These are phyloP conservation scores for Botrytis galanthina DNA, from an alignment of 2,329 filamentous ascomycete species.

Conservation along the genomic window DNA sequence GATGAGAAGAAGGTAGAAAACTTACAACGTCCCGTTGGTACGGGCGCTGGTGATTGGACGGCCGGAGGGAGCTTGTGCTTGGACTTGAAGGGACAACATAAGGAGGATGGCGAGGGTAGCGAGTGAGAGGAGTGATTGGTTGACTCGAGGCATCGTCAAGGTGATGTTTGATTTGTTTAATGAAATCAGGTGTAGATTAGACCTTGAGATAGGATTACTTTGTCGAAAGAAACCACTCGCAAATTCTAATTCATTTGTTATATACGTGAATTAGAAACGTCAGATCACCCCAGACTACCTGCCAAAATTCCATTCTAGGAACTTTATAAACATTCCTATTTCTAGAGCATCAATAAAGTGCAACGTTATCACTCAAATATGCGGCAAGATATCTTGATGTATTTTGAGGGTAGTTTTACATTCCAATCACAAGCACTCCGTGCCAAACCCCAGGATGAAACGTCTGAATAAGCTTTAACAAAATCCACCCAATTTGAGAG, in stretches of 20 bases:
- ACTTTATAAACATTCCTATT: neutral
- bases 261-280: neutral
- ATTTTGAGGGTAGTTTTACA: neutral
- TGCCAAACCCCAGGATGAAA: neutral
- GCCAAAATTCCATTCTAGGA: neutral
- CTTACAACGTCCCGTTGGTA: slow-evolving; percentile 15
- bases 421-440: slow-evolving; percentile 9
- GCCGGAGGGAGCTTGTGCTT: slow-evolving; percentile 3
- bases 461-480: neutral
- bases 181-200: neutral
- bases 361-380: neutral
- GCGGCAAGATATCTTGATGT: slow-evolving; percentile 1
- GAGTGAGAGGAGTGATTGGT: neutral
- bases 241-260: neutral
- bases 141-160: neutral
- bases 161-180: neutral
- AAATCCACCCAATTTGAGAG: neutral
- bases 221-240: neutral
- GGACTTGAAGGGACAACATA: neutral
- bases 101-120: slow-evolving; percentile 4
- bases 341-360: neutral
- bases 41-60: neutral
- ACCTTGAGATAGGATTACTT: neutral
- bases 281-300: neutral
- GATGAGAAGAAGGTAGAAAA: neutral